Base-by-base conservation (phyloP, 2,329 filamentous ascomycete species). In the Aaosphaeria pasadenensis region DNA sequence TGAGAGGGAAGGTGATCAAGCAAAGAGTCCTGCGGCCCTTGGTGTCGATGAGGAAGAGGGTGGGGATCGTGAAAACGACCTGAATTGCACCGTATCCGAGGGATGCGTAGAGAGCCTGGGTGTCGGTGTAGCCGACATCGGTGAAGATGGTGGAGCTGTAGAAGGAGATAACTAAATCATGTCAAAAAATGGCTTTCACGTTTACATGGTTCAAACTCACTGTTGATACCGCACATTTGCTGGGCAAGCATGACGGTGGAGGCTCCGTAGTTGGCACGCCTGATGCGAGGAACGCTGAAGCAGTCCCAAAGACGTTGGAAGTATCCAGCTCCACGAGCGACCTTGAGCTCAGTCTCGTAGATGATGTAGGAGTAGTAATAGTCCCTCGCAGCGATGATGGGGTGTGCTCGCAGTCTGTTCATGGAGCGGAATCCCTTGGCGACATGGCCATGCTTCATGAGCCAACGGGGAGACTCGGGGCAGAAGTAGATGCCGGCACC, bases 101-200 rank as follows among this genome's bases (percentile, higher is more conserved):
- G 7, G 67, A 70, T 3, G 67, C 67, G 51, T 63, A 69, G 7
- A 70, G 46, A 3, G 67, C 66, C 48, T 70, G 50, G 1, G 44
- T 50, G 1, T 39, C 9, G 1, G 48, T 54, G 54, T 66, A 69
- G 4, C 66, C 66, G 33, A 56, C 66, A 2, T 62, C 39, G 0
- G 87, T 91, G 64, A 94, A 89, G 46, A 86, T 63, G 59, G 92
- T 59, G 1, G 62, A 91, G 62, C 95, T 95, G 42, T 91, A 94
- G 48, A 86, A 77, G 0, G 90, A 90, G 11, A 96, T 87, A 2
- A 84, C 85, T 52, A 91, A 77, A 1, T 87, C 87, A 88, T 42
- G 92, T 77, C 0, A 88, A 91, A 5, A 88, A 88, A 31, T 11
- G 29, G 17, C 2, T 13, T 5, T 28, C 17, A 24, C 17, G 17